Evolutionary conservation across 192 early-diverging fungal genomes (phyloP).

Genomic region (Coemansia sp.): DNA sequence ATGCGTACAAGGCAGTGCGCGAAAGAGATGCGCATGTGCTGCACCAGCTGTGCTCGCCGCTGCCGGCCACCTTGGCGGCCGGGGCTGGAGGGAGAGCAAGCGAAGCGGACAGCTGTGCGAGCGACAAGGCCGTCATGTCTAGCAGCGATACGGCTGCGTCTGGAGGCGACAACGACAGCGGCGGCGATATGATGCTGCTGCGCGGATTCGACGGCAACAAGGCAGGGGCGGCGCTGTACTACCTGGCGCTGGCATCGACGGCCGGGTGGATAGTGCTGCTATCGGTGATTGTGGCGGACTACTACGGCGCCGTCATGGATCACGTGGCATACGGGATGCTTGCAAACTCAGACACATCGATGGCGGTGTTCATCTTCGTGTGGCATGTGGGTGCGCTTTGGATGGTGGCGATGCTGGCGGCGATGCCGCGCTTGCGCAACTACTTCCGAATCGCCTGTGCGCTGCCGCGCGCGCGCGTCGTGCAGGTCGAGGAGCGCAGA

Average conservation of each 20-base stretch:
- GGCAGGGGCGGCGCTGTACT: conserved; percentile 57
- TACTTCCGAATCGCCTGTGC: conserved; percentile 69
- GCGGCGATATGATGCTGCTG: conserved; percentile 51
- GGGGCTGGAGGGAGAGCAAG: background rate
- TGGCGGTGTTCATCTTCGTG: conserved; percentile 65
- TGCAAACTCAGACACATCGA: conserved; percentile 60
- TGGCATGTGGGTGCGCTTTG: conserved; percentile 77
- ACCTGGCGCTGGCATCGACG: conserved; percentile 56
- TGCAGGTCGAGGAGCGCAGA: conserved; percentile 60
- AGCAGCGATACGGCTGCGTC: background rate
- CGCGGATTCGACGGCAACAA: conserved; percentile 63
- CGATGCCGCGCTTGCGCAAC: conserved; percentile 56
- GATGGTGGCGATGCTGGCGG: conserved; percentile 59
- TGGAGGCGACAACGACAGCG: background rate
- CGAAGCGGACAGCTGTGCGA: conserved; percentile 1
- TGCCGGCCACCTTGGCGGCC: background rate
- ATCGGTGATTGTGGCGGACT: conserved; percentile 68
- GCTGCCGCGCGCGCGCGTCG: conserved; percentile 45
- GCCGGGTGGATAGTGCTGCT: conserved; percentile 67
- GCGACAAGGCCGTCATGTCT: background rate
- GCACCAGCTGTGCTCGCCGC: conserved; percentile 27
- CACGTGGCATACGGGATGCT: conserved; percentile 59
- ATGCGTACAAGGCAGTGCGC: conserved; percentile 53
- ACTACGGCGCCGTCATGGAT: conserved; percentile 66
- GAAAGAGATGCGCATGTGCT: conserved; percentile 16